Base-by-base conservation (phyloP, 2,329 filamentous ascomycete species). In the Cladophialophora yegresii region DNA sequence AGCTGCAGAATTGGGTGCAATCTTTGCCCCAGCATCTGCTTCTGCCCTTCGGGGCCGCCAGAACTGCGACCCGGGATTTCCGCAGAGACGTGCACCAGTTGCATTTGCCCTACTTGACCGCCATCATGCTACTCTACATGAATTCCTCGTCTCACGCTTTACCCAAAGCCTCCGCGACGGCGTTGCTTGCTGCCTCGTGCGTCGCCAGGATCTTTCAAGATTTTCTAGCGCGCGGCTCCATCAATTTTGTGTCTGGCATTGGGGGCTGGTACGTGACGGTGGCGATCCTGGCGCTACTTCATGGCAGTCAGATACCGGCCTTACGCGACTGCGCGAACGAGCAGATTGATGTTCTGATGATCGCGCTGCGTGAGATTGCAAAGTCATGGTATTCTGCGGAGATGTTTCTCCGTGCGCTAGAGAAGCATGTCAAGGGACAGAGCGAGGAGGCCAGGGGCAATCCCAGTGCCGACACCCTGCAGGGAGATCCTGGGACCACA, bases 251-350 rank as follows among this genome's bases (percentile, higher is more conserved):
- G 0, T 79, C 78, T 75, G 77, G 76, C 0, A 79, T 80, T 8
- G 76, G 75, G 0, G 78, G 77, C 40, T 80, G 79, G 79, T 79
- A 80, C 54, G 72, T 71, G 23, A 76, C 76, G 0, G 79, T 77
- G 1, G 78, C 78, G 0, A 77, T 80, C 32, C 75, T 80, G 16
- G 75, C 78, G 0, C 68, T 80, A 0, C 64, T 80, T 0, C 77
- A 80, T 55, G 79, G 77, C 1, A 70, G 72, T n/a, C 71, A 71
- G n/a, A 72, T 77, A 26, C 68, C 73, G 5, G 63, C 71, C 6
- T 68, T 78, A 3, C 70, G 72, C 1, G 66, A 69, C 26, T 72
- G 72, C 9, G 77, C 75, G 12, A 74, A 77, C 30, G 73, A 74
- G 30, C 73, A 76, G 32, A 66, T 78, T 8, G 73, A 77, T 40